Percentiles rank a stretch among this genome's conserved stretches.
These are phyloP conservation scores for Globisporangium paroecandrum DNA, from an alignment of 352 stramenopile species.

Conservation along the genomic window DNA sequence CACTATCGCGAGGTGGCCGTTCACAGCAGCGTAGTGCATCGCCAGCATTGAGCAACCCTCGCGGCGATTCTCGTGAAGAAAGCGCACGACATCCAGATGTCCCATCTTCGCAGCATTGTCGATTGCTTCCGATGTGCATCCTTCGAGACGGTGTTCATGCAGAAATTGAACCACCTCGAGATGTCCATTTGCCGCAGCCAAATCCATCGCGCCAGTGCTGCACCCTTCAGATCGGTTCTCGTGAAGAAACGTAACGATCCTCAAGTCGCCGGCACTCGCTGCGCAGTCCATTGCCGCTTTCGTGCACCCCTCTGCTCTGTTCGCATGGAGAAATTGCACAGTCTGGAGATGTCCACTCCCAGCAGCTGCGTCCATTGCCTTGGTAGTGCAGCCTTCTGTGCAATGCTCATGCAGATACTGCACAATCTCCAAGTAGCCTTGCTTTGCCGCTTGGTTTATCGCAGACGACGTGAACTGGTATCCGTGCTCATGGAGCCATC, in stretches of 20 bases:
- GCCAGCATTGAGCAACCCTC: conserved; percentile 3
- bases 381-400: conserved; percentile 1
- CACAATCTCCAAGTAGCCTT: conserved; percentile 1
- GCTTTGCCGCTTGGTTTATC: conserved; percentile 3
- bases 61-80: background rate
- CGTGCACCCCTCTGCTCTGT: background rate
- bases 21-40: conserved; percentile 8
- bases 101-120: conserved; percentile 7
- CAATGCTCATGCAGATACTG: conserved; percentile 3
- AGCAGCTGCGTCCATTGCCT: conserved; percentile 4
- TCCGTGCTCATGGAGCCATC: conserved; percentile 6
- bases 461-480: background rate
- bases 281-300: conserved; percentile 8
- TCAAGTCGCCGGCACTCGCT: background rate
- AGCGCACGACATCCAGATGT: background rate
- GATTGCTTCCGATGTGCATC: conserved; percentile 7
- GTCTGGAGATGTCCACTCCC: background rate
- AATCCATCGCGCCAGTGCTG: conserved; percentile 3
- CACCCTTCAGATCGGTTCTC: conserved; percentile 4
- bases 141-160: background rate
- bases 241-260: conserved; percentile 5
- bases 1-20: background rate
- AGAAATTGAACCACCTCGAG: background rate
- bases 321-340: background rate
- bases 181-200: conserved; percentile 5